These are phyloP conservation scores for Rhizophora apiculata DNA, from an alignment of 345 rosid species.

Conservation along the genomic window DNA sequence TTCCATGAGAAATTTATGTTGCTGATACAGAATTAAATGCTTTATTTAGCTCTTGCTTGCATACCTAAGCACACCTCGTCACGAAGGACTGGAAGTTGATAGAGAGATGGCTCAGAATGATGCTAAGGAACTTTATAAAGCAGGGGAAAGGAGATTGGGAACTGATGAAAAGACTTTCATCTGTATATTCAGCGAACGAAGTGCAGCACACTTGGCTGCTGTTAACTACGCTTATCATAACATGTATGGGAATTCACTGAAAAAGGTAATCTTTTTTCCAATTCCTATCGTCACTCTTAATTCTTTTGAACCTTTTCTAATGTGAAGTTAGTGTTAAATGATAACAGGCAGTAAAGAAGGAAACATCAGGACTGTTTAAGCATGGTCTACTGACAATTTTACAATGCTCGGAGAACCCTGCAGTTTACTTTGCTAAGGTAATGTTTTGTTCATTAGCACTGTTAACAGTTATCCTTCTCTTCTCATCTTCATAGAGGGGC, in stretches of 20 bases:
- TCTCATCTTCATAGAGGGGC: not conserved
- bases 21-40: conserved; percentile 7
- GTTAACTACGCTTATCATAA: conserved; percentile 38
- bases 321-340: not conserved
- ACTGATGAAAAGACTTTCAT: conserved; percentile 73
- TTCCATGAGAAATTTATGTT: not conserved
- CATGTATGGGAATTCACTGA: conserved; percentile 45
- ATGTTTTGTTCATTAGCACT: not conserved
- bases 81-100: conserved; percentile 53
- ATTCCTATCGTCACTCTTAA: not conserved
- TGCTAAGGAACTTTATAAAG: conserved; percentile 58
- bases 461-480: not conserved
- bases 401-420: conserved; percentile 54
- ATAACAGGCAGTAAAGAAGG: conserved; percentile 54
- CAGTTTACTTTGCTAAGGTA: conserved; percentile 56
- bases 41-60: conserved; percentile 54
- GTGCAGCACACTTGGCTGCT: conserved; percentile 58
- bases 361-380: conserved; percentile 60
- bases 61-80: conserved; percentile 40
- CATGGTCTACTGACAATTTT: conserved; percentile 49
- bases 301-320: not conserved
- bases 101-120: conserved; percentile 37
- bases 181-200: conserved; percentile 48
- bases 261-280: conserved; percentile 41
- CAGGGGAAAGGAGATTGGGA: conserved; percentile 63